Percentiles rank a stretch among this genome's conserved stretches.
Evolutionary conservation across 2,329 filamentous ascomycete species (phyloP).

Genomic region (Dactylonectria macrodidyma): DNA sequence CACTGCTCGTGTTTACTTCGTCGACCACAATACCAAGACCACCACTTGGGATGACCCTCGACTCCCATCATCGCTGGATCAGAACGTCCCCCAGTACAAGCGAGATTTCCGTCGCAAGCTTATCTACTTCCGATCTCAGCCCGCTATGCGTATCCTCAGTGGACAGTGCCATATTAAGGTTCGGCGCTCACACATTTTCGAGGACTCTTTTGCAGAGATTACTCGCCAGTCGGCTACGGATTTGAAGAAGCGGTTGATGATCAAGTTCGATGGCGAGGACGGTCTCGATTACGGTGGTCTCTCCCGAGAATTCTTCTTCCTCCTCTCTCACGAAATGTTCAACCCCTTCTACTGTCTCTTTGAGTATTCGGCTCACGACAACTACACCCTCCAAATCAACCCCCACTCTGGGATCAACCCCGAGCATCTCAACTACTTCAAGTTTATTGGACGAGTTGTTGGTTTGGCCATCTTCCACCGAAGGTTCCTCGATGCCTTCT

Average conservation of each 20-base stretch:
- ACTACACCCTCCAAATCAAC: constrained; percentile 99
- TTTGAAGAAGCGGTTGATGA: constrained; percentile 98
- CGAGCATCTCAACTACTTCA: constrained; percentile 99
- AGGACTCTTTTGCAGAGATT: constrained; percentile 98
- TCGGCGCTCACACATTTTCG: constrained; percentile 95
- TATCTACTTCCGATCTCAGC: constrained; percentile 99
- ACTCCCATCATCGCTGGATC: constrained; percentile 94
- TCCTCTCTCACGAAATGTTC: constrained; percentile 99
- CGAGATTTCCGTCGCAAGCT: constrained; percentile 97
- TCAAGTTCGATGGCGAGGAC: constrained; percentile 99
- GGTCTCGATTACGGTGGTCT: constrained; percentile 98
- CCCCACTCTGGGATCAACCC: constrained; percentile 99
- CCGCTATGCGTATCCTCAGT: constrained; percentile 93
- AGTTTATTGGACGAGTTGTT: constrained; percentile 98
- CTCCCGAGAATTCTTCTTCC: constrained; percentile 99
- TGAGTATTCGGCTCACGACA: constrained; percentile 99
- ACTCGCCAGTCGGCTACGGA: constrained; percentile 96
- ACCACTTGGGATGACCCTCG: constrained; percentile 99
- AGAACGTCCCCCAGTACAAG: constrained; percentile 99
- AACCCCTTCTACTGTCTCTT: constrained; percentile 99
- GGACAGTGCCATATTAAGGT: constrained; percentile 99
- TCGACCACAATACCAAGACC: constrained; percentile 99
- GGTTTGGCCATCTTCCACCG: constrained; percentile 98
- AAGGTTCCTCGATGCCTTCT: constrained; percentile 97
- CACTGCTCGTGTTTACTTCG: constrained; percentile 97